These are phyloP conservation scores for Neurospora pannonica DNA, from an alignment of 495 filamentous ascomycete genomes.

Conservation along the genomic window DNA sequence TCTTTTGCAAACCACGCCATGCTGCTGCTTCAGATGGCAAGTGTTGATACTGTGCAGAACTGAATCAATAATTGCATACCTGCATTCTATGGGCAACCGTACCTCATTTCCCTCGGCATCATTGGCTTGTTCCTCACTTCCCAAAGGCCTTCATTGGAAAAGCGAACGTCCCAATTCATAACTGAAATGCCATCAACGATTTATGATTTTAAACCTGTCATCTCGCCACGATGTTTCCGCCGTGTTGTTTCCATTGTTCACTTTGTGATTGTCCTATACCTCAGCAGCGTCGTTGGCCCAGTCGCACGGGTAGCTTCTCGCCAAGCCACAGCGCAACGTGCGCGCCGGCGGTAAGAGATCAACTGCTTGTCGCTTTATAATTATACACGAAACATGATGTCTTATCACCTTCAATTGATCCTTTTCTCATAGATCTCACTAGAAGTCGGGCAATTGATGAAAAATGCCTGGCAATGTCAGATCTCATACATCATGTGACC, in stretches of 20 bases:
- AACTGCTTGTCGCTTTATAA: not conserved
- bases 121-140: not conserved
- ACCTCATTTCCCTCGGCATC: not conserved
- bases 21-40: constrained; percentile 14
- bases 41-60: not conserved
- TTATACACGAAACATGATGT: not conserved
- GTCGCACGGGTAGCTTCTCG: not conserved
- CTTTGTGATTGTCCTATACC: not conserved
- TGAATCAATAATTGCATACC: not conserved
- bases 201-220: not conserved
- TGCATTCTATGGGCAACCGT: not conserved
- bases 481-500: not conserved
- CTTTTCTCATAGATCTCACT: not conserved
- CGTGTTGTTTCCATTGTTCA: not conserved
- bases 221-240: not conserved
- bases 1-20: constrained; percentile 17
- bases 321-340: not conserved
- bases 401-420: not conserved
- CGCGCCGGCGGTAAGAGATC: not conserved
- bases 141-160: not conserved
- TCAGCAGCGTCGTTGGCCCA: not conserved
- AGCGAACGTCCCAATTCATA: not conserved
- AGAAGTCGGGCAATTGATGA: not conserved
- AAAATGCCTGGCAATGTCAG: not conserved
- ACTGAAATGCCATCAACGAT: not conserved